These are phyloP conservation scores for Triangularia setosa DNA, from an alignment of 2,329 filamentous ascomycete species.

Conservation along the genomic window DNA sequence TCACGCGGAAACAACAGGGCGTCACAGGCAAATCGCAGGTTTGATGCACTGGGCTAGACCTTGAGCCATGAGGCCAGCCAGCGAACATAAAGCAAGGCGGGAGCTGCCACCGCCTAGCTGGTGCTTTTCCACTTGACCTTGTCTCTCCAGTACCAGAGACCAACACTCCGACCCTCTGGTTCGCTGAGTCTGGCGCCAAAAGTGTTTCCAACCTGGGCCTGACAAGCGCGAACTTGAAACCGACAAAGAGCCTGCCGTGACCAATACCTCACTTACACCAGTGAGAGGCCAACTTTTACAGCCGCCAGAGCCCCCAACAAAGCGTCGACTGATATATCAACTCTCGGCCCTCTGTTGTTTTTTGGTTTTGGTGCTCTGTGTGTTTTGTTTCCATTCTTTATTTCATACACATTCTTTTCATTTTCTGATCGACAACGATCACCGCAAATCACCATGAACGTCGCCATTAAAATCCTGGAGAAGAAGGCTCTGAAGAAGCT, in stretches of 20 bases:
- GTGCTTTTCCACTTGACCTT: neutral
- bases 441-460: conserved; percentile 20
- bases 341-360: neutral
- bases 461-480: conserved; percentile 22
- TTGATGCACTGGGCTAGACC: conserved; percentile 10
- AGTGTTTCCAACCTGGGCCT: conserved; percentile 16
- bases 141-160: conserved; percentile 2
- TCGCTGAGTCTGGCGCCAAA: conserved; percentile 17
- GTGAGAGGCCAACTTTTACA: conserved; percentile 6
- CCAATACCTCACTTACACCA: conserved; percentile 19
- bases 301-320: conserved; percentile 14
- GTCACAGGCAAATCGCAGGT: conserved; percentile 1
- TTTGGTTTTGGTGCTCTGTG: neutral
- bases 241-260: conserved; percentile 13
- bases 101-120: neutral
- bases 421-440: conserved; percentile 6
- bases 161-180: conserved; percentile 7
- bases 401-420: neutral
- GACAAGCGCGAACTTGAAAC: conserved; percentile 26
- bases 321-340: conserved; percentile 14
- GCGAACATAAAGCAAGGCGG: conserved; percentile 13
- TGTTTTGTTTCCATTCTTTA: neutral
- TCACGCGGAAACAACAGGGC: conserved; percentile 8
- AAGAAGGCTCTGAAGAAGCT: conserved; percentile 21
- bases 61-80: conserved; percentile 16